Base-by-base conservation (phyloP, 2,329 filamentous ascomycete genomes). In the Monosporascus sp. region DNA sequence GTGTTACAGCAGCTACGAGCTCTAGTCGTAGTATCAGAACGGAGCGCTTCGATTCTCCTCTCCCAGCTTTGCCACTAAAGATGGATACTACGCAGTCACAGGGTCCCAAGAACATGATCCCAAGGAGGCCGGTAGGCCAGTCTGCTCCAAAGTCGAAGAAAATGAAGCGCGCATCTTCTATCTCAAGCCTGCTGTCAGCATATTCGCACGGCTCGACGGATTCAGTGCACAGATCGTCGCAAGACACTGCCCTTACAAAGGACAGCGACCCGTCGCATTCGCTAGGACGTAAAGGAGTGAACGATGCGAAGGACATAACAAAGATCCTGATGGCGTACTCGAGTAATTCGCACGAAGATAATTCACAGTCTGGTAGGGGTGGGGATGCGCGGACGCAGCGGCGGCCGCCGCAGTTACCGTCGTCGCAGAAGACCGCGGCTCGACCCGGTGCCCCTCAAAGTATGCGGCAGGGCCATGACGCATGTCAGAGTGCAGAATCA, bases 151-250 rank as follows among this genome's bases (percentile, higher is more conserved):
- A 56, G 19, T 54, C 60, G n/a, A 62, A 60, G 45, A 62, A 63
- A 45, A 56, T 64, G 60, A 68, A 77, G 43, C 75, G 78, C 3
- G 70, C 71, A 2, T 73, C 74, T 24, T 82, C 80, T 9, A 68
- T 83, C 50, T 79, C 75, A 16, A 83, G 79, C 63, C 68, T 84
- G 11, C 60, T 84, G 37, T 82, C 78, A 11, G 79, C 80, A 20
- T 84, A 84, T 62, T 77, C 77, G 49, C 69, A 71, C 56, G 75
- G 72, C 46, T 74, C 74, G 7, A 73, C 72, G 44, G 76, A 75
- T 49, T 76, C 72, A 4, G 67, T 72, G 40, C 68, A 72, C 35
- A 68, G 66, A 53, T 74, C 73, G 3, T 76, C 74, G 19, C 71
- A 74, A 52, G 73, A 67, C 45, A 71, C 68, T 35, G 55, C 62